Conservation (phyloP, 139 green algal species). For the Chlorella ohadii region DNA sequence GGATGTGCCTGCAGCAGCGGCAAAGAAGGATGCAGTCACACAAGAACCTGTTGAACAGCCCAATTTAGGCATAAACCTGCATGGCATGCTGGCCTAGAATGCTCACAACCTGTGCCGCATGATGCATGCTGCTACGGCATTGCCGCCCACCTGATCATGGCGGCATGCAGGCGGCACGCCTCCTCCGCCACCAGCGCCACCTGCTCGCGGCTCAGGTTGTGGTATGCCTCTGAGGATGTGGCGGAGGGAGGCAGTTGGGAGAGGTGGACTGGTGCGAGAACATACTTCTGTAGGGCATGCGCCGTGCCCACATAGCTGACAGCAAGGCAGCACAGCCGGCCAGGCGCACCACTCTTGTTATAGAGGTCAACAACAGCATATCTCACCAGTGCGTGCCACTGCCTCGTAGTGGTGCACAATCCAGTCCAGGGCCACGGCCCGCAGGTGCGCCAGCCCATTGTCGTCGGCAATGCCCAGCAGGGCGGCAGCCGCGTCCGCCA, state of each 20-base stretch:
- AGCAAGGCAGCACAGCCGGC: too few relatives aligned
- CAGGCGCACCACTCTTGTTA: too few relatives aligned
- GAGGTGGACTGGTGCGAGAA: background rate
- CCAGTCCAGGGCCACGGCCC: slow-evolving; percentile 58
- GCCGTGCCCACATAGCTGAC: too few relatives aligned
- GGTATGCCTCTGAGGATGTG: slow-evolving; percentile 19
- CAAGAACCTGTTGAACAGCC: too few relatives aligned
- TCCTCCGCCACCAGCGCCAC: slow-evolving; percentile 51
- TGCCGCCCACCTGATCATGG: background rate
- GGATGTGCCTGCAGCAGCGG: slow-evolving; percentile 6
- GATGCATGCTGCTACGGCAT: too few relatives aligned
- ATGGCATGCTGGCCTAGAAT: too few relatives aligned
- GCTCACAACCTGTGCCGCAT: too few relatives aligned
- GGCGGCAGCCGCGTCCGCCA: slow-evolving; percentile 51
- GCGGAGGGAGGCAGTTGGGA: background rate
- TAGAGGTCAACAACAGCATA: background rate
- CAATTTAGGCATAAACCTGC: too few relatives aligned
- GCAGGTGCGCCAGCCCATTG: slow-evolving; percentile 55
- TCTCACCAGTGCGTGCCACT: background rate
- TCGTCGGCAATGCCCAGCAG: slow-evolving; percentile 68
- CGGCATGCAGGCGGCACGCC: slow-evolving; percentile 25
- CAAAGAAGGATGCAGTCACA: too few relatives aligned
- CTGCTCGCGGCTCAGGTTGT: slow-evolving; percentile 35
- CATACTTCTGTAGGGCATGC: too few relatives aligned
- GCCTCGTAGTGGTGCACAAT: slow-evolving; percentile 39